Base-by-base conservation (phyloP, 2,329 filamentous ascomycete species). In the Pyricularia sp. region DNA sequence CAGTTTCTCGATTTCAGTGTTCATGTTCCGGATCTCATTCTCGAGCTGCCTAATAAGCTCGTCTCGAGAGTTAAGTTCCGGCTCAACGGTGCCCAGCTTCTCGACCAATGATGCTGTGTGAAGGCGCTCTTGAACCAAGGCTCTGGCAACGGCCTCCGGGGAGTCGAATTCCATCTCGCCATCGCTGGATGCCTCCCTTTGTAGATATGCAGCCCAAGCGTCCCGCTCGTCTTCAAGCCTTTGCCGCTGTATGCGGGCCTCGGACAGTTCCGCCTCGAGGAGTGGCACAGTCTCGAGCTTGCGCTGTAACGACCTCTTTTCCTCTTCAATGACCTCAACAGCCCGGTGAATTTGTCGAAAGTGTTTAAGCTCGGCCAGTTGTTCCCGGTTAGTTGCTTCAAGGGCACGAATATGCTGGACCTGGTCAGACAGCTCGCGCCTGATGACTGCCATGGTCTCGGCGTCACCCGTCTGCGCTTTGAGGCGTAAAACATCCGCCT, bases 291-390 rank as follows among this genome's bases (percentile, higher is more conserved):
- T 80, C 66, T 91, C 86, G 1, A 99, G 74, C 71, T 87, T 91
- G 35, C 87, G 86, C 74, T 94, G 88, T 26, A 99, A 78, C 0
- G 86, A 85, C 67, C 90, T 83, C 79, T 97, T 97, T 78, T 99
- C 92, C 74, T 99, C 94, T 73, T 99, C 92, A 0, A 97, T 89
- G 2, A 99, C 84, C 72, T 96, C 91, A 1, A 96, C 88, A n/a
- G 90, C 91, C 76, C 90, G 93, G 73, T 92, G 88, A 3, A 88
- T 78, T 69, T 92, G 89, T 16, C 92, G 88, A 49, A 96, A 82
- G 69, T 92, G 88, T 70, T 89, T 91, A 44, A 99, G 78, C 73
- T 99, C 93, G 0, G 82, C 76, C 16, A 85, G 79, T 72, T 96
- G 90, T 62, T 96, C 91, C 28, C 90, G 83, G 68, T 91, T 96